Conservation (phyloP, 176 grass and related monocot genomes). For the Thalia dealbata region DNA sequence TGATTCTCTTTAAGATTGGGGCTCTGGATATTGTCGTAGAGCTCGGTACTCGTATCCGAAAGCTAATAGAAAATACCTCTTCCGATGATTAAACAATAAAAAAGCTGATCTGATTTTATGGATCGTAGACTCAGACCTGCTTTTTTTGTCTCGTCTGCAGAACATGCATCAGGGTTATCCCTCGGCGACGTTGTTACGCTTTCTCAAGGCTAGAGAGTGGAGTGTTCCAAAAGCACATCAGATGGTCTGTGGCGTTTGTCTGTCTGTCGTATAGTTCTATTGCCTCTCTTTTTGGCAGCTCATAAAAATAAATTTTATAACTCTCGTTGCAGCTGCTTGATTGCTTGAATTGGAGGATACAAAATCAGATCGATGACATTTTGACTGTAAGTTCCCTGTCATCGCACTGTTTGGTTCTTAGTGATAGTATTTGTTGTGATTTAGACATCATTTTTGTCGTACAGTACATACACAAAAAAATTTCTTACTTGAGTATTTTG, state of each 20-base stretch:
- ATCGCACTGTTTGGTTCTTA: not conserved
- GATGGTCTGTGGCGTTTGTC: slow-evolving; percentile 34
- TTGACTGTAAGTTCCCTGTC: slow-evolving; percentile 59
- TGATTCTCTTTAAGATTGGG: too few relatives aligned
- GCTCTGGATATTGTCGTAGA: too few relatives aligned
- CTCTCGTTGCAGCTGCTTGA: slow-evolving; percentile 54
- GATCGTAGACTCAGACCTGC: not conserved
- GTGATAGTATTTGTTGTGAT: not conserved
- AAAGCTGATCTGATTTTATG: not conserved
- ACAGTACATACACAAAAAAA: too few relatives aligned
- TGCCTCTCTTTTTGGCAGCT: not conserved
- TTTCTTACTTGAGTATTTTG: not conserved
- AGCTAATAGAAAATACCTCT: not conserved
- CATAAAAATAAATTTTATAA: not conserved
- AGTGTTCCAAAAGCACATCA: slow-evolving; percentile 71
- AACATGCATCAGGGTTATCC: slow-evolving; percentile 84
- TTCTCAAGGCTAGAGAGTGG: slow-evolving; percentile 80
- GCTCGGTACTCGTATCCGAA: too few relatives aligned
- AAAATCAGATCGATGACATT: slow-evolving; percentile 72
- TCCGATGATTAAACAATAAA: not conserved
- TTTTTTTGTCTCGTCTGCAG: slow-evolving; percentile 33
- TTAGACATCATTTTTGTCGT: not conserved
- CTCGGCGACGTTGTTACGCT: slow-evolving; percentile 59
- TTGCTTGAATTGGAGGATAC: slow-evolving; percentile 79
- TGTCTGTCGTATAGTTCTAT: slow-evolving; percentile 4